Evolutionary conservation across 2,329 filamentous ascomycete species (phyloP), one percentile per base, ranked within the genome.

Genomic region (Graphium sp.): DNA sequence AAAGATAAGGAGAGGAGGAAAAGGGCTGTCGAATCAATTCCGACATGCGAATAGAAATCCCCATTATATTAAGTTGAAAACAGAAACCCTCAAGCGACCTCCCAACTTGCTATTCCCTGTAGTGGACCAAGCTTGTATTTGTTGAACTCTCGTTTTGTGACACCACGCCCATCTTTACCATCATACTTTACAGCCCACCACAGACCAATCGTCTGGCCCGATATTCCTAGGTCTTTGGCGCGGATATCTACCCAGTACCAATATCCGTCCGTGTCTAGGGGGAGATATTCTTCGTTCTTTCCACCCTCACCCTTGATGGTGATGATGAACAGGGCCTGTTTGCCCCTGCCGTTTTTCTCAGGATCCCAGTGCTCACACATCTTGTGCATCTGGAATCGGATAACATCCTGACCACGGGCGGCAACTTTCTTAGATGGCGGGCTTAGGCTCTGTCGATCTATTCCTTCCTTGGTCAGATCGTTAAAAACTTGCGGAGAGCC

Each of bases 281-380:
- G 69, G 2, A 87, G 52, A 31, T 69, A 62, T 24, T 84, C 71
- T 7, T 76, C 66, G 28, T 74, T 68, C 6, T 66, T 56, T 0
- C 79, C 80, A 39, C 83, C 72, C 4, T 62, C 40, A 1, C 73
- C 77, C 16, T 74, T 60, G 17, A 82, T 63, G 31, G 63, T 62
- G 12, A 93, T 54, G 31, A 89, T 53, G 42, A 87, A 71, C 24
- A 84, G 55, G 32, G 74, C 79, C 24, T 71, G 63, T 34, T 64
- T 67, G 1, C 74, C 76, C 30, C 58, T 52, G 1, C 77, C 79
- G 36, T 79, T 63, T 35, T 62, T 65, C 37, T 74, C 65, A n/a
- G 74, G 59, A 24, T 73, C 72, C 81, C 81, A 93, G 48, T 95
- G 87, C 42, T 72, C 67, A 46, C 87, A 95, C 8, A 76, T 44